A percentile compares a stretch with the other conserved stretches of the same genome.
Conservation (phyloP, 2,329 filamentous ascomycete genomes). For the Botryosphaeria agaves region DNA sequence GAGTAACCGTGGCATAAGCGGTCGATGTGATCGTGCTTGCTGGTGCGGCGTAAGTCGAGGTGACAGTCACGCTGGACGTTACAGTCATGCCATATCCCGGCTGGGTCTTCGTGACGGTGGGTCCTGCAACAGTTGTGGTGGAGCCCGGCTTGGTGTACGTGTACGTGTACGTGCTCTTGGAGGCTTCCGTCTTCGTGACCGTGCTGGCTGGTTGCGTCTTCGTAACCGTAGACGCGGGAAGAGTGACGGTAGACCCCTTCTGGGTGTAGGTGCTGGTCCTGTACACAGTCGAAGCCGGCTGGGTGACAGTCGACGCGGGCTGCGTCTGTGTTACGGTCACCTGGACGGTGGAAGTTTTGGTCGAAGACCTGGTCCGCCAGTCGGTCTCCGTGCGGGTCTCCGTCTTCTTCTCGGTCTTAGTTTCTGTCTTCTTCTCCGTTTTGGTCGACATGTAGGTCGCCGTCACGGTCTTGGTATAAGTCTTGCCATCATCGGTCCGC, state of each 20-base stretch:
- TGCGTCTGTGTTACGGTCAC: neutral
- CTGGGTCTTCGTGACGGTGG: neutral
- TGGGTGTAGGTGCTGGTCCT: neutral
- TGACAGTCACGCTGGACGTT: too few relatives aligned
- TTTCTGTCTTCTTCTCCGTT: neutral
- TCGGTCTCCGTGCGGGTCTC: neutral
- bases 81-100: too few relatives aligned
- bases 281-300: neutral
- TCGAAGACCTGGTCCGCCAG: neutral
- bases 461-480: neutral
- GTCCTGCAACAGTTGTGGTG: neutral
- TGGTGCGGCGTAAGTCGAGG: too few relatives aligned
- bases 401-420: neutral
- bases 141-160: neutral
- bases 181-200: neutral
- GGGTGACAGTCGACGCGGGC: neutral
- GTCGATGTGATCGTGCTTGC: too few relatives aligned
- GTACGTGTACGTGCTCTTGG: neutral
- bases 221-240: neutral
- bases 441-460: neutral
- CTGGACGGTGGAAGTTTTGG: neutral
- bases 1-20: too few relatives aligned
- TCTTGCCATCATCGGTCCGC: neutral
- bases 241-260: neutral
- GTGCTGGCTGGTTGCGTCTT: neutral